A percentile compares a stretch with the other conserved stretches of the same genome.
Evolutionary conservation across 75 land plant species (phyloP).

Genomic region (Selaginella tamariscina): DNA sequence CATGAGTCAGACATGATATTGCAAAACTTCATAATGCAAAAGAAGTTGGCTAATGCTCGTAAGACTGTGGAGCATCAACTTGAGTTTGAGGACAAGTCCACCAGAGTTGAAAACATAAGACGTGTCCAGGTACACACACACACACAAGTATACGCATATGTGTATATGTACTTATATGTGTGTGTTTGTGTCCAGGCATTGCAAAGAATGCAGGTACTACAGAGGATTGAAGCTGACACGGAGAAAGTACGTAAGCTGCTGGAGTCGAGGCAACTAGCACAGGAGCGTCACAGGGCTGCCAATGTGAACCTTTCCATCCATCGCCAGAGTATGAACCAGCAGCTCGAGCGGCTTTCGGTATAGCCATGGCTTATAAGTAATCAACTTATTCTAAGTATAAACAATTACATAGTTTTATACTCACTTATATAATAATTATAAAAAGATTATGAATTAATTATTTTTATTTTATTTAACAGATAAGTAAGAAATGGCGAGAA

Average conservation of each 20-base stretch:
- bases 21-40: constrained; percentile 18
- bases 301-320: constrained; percentile 22
- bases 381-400: too few species aligned
- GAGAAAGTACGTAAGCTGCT: constrained; percentile 15
- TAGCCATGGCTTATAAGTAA: too few species aligned
- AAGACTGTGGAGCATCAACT: constrained; percentile 14
- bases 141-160: neutral
- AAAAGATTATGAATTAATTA: neutral
- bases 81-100: constrained; percentile 19
- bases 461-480: neutral
- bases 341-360: constrained; percentile 16
- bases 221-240: constrained; percentile 17
- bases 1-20: constrained; percentile 15
- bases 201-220: constrained; percentile 15
- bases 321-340: constrained; percentile 19
- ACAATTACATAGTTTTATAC: neutral
- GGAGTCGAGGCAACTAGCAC: constrained; percentile 6
- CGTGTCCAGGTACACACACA: constrained; percentile 7
- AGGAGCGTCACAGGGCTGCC: constrained; percentile 15
- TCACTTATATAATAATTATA: neutral
- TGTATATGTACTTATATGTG: too few species aligned
- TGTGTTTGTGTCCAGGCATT: constrained; percentile 4
- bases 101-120: constrained; percentile 16
- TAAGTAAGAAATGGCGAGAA: constrained; percentile 18
- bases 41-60: constrained; percentile 17